These are phyloP conservation scores for Fusarium tuaranense DNA, from an alignment of 2,329 filamentous ascomycete species.

Conservation along the genomic window DNA sequence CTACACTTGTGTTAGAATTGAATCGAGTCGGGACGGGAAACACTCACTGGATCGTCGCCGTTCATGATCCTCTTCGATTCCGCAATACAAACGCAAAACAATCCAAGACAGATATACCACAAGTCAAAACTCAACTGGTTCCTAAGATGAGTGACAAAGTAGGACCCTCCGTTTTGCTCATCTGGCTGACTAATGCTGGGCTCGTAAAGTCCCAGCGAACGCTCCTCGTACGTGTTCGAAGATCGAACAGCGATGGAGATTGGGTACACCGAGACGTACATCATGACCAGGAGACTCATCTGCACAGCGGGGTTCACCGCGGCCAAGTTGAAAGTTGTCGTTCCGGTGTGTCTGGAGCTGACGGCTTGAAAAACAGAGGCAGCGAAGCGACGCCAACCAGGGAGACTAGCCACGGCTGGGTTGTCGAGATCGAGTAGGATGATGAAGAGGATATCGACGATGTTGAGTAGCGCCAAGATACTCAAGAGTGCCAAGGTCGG, in stretches of 20 bases:
- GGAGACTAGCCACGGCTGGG: conserved; percentile 58
- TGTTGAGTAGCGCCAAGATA: conserved; percentile 64
- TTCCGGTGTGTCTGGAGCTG: conserved; percentile 61
- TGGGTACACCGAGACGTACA: conserved; percentile 73
- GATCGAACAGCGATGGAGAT: conserved; percentile 71
- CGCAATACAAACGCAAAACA: conserved; percentile 51
- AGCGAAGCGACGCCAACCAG: conserved; percentile 60
- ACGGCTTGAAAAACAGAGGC: conserved; percentile 70
- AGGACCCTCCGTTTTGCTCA: conserved; percentile 44
- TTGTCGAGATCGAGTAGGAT: conserved; percentile 64
- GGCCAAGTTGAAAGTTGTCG: conserved; percentile 62
- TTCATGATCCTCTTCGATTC: conserved; percentile 45
- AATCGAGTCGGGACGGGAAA: accelerated
- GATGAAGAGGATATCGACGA: conserved; percentile 67
- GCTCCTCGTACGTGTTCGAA: conserved; percentile 72
- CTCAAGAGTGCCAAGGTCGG: conserved; percentile 69
- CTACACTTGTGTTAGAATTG: conserved; percentile 23
- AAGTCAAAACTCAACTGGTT: conserved; percentile 56
- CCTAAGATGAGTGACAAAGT: conserved; percentile 50
- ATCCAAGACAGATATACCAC: conserved; percentile 56
- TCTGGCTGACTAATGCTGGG: conserved; percentile 29
- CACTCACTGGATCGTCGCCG: conserved; percentile 39
- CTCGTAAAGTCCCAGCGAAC: conserved; percentile 69
- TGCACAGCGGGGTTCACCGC: conserved; percentile 66
- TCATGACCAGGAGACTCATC: conserved; percentile 71